Evolutionary conservation across 2,329 filamentous ascomycete genomes (phyloP), one percentile per base, ranked within the genome.

Genomic region (Trichocomaceae sp.): DNA sequence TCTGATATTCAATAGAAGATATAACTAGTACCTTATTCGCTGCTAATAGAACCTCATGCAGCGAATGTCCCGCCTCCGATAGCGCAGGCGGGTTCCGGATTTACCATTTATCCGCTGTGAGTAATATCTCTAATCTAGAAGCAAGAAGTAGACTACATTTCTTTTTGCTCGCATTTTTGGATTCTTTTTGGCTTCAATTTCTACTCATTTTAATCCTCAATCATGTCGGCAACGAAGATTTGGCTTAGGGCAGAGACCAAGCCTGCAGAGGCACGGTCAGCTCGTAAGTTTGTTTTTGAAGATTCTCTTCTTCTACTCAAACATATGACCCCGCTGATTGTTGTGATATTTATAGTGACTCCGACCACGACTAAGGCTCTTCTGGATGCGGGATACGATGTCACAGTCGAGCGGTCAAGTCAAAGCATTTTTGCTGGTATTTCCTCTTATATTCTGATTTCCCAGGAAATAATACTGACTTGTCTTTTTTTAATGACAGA

Each of bases 361-460:
- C 73, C 76, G 47, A 72, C 72, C n/a, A 80, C 77, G 41, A 73
- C 80, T 61, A 83, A 84, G 71, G 77, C 77, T 51, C 79, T 89
- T 52, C 74, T 88, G 52, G 79, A 87, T 59, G 84, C 84, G 41
- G 86, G 86, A 58, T 89, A 88, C 69, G 77, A 77, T 22, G 79
- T 90, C 62, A 80, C 80, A 49, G 82, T 88, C 49, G 86, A 90
- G 76, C 78, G 80, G 58, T 83, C 80, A 57, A 79, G 81, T n/a
- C 79, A 81, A 65, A 79, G 86, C 54, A 88, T 89, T 64, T 77
- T 76, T 52, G 72, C 73, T 29, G 74, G 75, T 70, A 65, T 55
- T 22, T 20, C n/a, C 26, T 23, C n/a, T 33, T 22, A 2, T 29
- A 29, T 29, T 26, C 26, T 17, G 12, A 5, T 31, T 26, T 2